Evolutionary conservation across 2,329 filamentous ascomycete genomes (phyloP).

Genomic region (Trichoderma sp.): DNA sequence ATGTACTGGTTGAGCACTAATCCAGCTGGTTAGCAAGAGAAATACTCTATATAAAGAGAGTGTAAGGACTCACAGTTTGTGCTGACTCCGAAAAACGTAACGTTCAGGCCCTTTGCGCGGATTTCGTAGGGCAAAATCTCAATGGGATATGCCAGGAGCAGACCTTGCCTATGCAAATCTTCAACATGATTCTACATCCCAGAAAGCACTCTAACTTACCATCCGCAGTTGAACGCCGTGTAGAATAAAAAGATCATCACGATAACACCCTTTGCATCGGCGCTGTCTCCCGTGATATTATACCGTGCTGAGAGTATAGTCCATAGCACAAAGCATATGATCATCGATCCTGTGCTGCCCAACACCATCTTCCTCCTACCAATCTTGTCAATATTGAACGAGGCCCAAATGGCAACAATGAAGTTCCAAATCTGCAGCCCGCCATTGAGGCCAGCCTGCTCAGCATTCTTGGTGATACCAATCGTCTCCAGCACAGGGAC

Average conservation of each 20-base stretch:
- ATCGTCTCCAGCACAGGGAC: conserved; percentile 22
- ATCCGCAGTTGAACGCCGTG: conserved; percentile 21
- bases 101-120: conserved; percentile 63
- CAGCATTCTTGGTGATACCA: conserved; percentile 17
- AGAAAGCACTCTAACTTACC: background rate
- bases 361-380: conserved; percentile 16
- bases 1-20: conserved; percentile 21
- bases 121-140: conserved; percentile 61
- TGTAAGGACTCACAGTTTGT: background rate
- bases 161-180: conserved; percentile 36
- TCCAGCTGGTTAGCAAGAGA: background rate
- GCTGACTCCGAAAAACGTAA: conserved; percentile 40
- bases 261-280: conserved; percentile 15
- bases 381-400: conserved; percentile 14
- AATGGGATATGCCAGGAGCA: conserved; percentile 59
- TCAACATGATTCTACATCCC: background rate
- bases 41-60: too few relatives aligned
- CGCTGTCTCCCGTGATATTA: background rate
- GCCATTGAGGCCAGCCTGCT: conserved; percentile 17
- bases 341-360: conserved; percentile 17
- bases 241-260: conserved; percentile 24
- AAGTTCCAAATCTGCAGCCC: conserved; percentile 22
- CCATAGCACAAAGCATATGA: conserved; percentile 14
- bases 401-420: conserved; percentile 12
- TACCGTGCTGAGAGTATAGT: conserved; percentile 16